Conservation (phyloP, 495 filamentous ascomycete genomes). For the Evernia prunastri region DNA sequence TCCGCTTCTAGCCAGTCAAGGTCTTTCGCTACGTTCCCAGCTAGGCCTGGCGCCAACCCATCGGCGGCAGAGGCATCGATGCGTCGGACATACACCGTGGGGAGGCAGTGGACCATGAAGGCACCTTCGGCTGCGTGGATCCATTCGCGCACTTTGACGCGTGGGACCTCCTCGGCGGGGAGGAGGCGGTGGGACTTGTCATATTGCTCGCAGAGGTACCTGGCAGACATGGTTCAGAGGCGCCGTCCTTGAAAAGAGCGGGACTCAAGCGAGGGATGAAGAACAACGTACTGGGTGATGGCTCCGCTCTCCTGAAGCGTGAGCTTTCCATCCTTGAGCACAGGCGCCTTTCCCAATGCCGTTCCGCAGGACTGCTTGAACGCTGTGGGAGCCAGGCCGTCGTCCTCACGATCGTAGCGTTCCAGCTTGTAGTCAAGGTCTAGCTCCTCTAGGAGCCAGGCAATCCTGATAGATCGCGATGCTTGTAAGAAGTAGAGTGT, state of each 20-base stretch:
- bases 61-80: slow-evolving; percentile 20
- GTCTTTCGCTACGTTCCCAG: slow-evolving; percentile 33
- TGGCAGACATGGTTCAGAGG: slow-evolving; percentile 3
- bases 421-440: slow-evolving; percentile 30
- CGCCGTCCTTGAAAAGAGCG: not conserved
- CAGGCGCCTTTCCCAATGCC: slow-evolving; percentile 34
- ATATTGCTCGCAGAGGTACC: slow-evolving; percentile 37
- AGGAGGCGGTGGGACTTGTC: slow-evolving; percentile 30
- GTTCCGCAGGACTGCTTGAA: slow-evolving; percentile 31
- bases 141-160: slow-evolving; percentile 30
- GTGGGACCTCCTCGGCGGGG: slow-evolving; percentile 18
- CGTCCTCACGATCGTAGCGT: slow-evolving; percentile 28
- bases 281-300: slow-evolving; percentile 28
- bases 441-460: slow-evolving; percentile 39
- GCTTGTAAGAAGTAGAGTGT: slow-evolving; percentile 40
- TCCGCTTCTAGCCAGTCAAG: slow-evolving; percentile 33
- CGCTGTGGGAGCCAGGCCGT: slow-evolving; percentile 27
- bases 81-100: slow-evolving; percentile 33
- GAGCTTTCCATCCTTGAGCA: slow-evolving; percentile 31
- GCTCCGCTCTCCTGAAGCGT: slow-evolving; percentile 36
- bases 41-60: slow-evolving; percentile 26
- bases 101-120: slow-evolving; percentile 33
- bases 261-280: not conserved
- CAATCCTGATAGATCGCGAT: slow-evolving; percentile 37
- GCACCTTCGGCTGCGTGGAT: slow-evolving; percentile 38